Conservation (phyloP, 2,329 filamentous ascomycete genomes). For the Celoporthe dispersa region DNA sequence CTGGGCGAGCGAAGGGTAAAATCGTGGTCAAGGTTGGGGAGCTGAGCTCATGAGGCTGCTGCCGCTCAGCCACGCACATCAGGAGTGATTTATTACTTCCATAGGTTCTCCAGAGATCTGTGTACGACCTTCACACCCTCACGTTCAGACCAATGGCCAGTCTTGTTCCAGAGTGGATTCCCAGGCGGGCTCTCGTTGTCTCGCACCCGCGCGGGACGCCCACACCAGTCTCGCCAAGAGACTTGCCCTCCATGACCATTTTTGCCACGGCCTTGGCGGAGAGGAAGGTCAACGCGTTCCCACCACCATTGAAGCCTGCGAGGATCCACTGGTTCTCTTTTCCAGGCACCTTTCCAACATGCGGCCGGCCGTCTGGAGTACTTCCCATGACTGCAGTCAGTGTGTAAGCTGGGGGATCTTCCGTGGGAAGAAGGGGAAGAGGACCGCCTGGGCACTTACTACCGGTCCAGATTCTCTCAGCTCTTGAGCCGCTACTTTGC, state of each 20-base stretch:
- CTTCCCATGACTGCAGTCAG: slow-evolving; percentile 18
- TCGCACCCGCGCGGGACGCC: slow-evolving; percentile 20
- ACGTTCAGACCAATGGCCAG: neutral
- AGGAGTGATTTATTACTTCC: too few species aligned
- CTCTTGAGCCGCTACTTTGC: slow-evolving; percentile 31
- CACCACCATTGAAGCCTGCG: slow-evolving; percentile 28
- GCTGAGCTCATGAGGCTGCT: neutral
- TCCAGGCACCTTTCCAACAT: slow-evolving; percentile 24
- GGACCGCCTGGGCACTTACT: slow-evolving; percentile 27
- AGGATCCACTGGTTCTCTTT: slow-evolving; percentile 23
- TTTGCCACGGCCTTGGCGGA: slow-evolving; percentile 24
- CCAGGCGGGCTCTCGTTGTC: slow-evolving; percentile 20
- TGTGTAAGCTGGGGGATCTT: neutral
- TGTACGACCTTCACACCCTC: neutral
- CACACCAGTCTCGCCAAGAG: slow-evolving; percentile 19
- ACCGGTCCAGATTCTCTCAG: slow-evolving; percentile 34
- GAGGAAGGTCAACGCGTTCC: slow-evolving; percentile 25
- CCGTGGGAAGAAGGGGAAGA: neutral
- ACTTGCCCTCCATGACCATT: slow-evolving; percentile 15
- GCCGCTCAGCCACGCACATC: neutral
- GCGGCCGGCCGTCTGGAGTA: slow-evolving; percentile 24
- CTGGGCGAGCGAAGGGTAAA: slow-evolving; percentile 61
- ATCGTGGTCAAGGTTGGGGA: slow-evolving; percentile 48
- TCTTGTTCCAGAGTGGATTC: neutral
- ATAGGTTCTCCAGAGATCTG: neutral